Percentiles rank a stretch among this genome's conserved stretches.
Evolutionary conservation across 495 filamentous ascomycete species (phyloP).

Genomic region (Penicillium macrosclerotiorum): DNA sequence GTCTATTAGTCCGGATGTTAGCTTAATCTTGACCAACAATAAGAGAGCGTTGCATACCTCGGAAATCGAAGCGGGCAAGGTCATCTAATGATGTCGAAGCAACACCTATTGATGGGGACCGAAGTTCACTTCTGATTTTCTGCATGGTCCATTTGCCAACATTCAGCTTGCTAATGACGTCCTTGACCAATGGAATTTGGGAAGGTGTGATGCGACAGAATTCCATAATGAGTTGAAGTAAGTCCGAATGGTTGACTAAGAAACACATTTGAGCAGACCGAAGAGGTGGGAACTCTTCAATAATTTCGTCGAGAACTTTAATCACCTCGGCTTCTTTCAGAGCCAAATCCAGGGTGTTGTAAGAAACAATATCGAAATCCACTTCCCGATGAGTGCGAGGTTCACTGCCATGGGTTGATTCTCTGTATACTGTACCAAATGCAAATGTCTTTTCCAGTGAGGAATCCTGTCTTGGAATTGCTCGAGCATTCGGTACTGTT

Average conservation of each 20-base stretch:
- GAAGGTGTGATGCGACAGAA: slow-evolving; percentile 73
- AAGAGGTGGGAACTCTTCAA: slow-evolving; percentile 75
- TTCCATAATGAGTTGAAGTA: slow-evolving; percentile 82
- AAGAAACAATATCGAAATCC: slow-evolving; percentile 90
- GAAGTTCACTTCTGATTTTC: slow-evolving; percentile 80
- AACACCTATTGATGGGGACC: slow-evolving; percentile 74
- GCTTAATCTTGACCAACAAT: slow-evolving; percentile 6
- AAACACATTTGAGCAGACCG: slow-evolving; percentile 77
- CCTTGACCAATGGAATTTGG: slow-evolving; percentile 70
- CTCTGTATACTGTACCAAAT: slow-evolving; percentile 87
- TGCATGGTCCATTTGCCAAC: slow-evolving; percentile 79
- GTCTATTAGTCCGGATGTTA: slow-evolving; percentile 44
- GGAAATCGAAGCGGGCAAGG: slow-evolving; percentile 84
- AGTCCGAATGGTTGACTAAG: slow-evolving; percentile 83
- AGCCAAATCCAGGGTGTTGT: slow-evolving; percentile 75
- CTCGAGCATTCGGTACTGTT: slow-evolving; percentile 82
- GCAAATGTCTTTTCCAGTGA: slow-evolving; percentile 75
- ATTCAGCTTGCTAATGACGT: slow-evolving; percentile 84
- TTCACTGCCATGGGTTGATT: slow-evolving; percentile 70
- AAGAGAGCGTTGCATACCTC: slow-evolving; percentile 51
- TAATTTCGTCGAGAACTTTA: slow-evolving; percentile 90
- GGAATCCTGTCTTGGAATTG: slow-evolving; percentile 69
- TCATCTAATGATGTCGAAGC: slow-evolving; percentile 91
- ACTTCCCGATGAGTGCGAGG: slow-evolving; percentile 83
- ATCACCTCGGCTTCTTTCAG: slow-evolving; percentile 92